phyloP scores from a whole-genome alignment of 345 rosid species.

The Streptanthus diversifolius region DNA sequence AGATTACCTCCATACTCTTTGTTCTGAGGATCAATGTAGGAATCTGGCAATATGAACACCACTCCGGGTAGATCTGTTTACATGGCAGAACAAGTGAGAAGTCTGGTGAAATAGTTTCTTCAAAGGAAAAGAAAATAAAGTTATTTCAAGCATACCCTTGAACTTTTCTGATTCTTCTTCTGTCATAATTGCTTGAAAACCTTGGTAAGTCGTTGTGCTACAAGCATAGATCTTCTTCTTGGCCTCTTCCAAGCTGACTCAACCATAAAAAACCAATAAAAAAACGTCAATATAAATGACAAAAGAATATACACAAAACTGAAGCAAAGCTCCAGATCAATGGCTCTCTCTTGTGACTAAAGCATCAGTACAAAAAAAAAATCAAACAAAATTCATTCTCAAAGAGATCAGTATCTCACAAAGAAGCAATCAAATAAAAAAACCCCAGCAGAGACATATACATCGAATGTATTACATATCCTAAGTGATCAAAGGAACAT shows the following conservation, averaged over 20 bases:
- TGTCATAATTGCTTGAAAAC: slow-evolving; percentile 92
- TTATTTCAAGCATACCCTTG: slow-evolving; percentile 36
- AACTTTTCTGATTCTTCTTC: slow-evolving; percentile 83
- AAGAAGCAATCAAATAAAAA: no score
- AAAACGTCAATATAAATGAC: background rate
- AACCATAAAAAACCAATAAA: slow-evolving; percentile 12
- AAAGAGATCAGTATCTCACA: background rate
- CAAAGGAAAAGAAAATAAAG: background rate
- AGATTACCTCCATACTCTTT: slow-evolving; percentile 87
- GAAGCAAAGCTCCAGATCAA: background rate
- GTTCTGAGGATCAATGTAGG: slow-evolving; percentile 81
- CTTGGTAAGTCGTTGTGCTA: slow-evolving; percentile 90
- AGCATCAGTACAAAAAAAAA: background rate
- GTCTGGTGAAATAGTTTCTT: background rate
- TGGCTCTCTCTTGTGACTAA: background rate
- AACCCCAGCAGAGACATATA: background rate
- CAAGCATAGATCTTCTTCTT: slow-evolving; percentile 84
- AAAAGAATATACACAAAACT: background rate
- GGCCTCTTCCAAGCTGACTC: slow-evolving; percentile 78
- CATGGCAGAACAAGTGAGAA: slow-evolving; percentile 5
- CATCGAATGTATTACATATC: background rate
- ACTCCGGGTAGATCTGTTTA: slow-evolving; percentile 74
- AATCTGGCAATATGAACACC: slow-evolving; percentile 84
- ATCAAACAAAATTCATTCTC: background rate
- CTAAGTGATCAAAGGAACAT: background rate